Conservation (phyloP, 225 moss, liverwort and hornwort genomes). For the Physcomitrellopsis africana region DNA sequence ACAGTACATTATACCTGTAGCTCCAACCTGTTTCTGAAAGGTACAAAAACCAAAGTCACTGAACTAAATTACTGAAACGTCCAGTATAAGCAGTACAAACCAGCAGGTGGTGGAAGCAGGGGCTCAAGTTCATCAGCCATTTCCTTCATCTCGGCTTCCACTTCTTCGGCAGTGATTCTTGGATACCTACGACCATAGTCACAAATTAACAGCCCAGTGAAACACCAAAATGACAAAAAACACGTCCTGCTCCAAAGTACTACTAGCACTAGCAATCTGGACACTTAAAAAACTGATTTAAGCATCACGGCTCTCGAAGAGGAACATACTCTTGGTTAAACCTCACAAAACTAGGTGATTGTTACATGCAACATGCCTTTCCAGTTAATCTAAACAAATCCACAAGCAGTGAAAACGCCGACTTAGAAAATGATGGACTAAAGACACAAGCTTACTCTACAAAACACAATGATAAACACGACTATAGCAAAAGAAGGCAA, state of each 20-base stretch:
- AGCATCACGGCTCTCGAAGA: slow-evolving; percentile 1
- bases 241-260: background rate
- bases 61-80: slow-evolving; percentile 4
- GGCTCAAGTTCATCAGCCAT: slow-evolving; percentile 58
- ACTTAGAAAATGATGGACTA: slow-evolving; percentile 2
- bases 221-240: background rate
- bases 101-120: slow-evolving; percentile 47
- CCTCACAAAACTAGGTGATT: background rate
- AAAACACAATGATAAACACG: background rate
- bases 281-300: background rate
- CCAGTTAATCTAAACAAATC: background rate
- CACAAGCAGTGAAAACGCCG: background rate
- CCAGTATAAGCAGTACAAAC: slow-evolving; percentile 32
- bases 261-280: slow-evolving; percentile 5
- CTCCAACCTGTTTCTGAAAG: slow-evolving; percentile 1
- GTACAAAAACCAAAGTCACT: background rate
- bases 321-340: slow-evolving; percentile 11
- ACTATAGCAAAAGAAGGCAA: background rate
- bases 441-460: slow-evolving; percentile 10
- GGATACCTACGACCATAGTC: slow-evolving; percentile 50
- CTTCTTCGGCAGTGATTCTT: slow-evolving; percentile 56
- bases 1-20: background rate
- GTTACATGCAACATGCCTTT: background rate
- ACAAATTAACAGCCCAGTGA: slow-evolving; percentile 9
- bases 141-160: slow-evolving; percentile 58